Base-by-base conservation (phyloP, 768 basidiomycete species). In the Gymnopilus dilepis region DNA sequence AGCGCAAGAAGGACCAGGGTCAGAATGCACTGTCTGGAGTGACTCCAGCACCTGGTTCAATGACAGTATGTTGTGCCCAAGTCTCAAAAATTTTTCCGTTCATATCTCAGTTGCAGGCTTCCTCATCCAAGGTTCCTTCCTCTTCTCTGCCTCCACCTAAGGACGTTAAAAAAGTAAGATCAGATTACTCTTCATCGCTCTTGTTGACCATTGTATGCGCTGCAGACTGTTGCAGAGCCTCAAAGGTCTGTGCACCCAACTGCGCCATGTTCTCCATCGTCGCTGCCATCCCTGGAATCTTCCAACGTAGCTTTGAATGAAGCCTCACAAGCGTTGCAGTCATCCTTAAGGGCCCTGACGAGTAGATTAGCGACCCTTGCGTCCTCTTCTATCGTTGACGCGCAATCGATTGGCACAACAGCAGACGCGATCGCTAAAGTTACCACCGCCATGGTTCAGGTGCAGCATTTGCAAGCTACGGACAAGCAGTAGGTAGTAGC, bases 351-450 rank as follows among this genome's bases (percentile, higher is more conserved):
- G 28, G 68, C 70, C 19, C 76, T 92, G 30, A 84, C 88, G 3
- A 69, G 79, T 28, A 82, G 82, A 69, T 72, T 92, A 51, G 72
- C 75, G 28, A 64, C 74, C 12, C 72, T 85, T n/a, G 78, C 84
- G 5, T 69, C 73, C n/a, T 72, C 71, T 31, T 64, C 64, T 38
- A 58, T 78, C 19, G 42, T 78, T 55, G 88, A 91, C 67, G 77
- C 80, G 31, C 53, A 67, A 22, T 76, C 81, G 4, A 82, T 93
- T 51, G 82, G 80, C 40, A 73, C 76, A 47, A 84, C 83, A 15
- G 89, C 90, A n/a, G 89, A 91, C 63, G 83, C 88, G 1, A 88
- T 93, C 30, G 72, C 76, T 42, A 90, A 90, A 69, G 84, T 89
- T 7, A 79, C 84, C 1, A 80, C 83, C 60, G 89, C 90, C 6